Evolutionary conservation across 805 yeast genomes (phyloP), one percentile per base, ranked within the genome.

Genomic region (Zygosaccharomyces bisporus): DNA sequence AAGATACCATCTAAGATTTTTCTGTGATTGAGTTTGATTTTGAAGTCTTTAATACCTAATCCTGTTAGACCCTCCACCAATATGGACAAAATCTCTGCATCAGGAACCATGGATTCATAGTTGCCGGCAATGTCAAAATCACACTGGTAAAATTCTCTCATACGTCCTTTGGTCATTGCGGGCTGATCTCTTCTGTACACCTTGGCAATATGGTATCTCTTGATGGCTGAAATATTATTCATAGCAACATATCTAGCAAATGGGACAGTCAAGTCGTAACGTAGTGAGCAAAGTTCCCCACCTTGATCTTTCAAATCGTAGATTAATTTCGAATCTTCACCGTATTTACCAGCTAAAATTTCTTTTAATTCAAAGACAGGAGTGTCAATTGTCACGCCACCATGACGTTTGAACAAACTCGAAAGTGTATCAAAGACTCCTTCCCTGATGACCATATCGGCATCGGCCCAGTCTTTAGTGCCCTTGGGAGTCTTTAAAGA

Each of bases 181-280:
- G 99, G 99, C 70, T 93, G 99, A 66, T 93, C 99, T 70, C 99
- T 85, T 73, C 99, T 82, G 71, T 93, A 93, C 43, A 93, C 99
- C 67, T 93, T 93, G 56, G 99, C 99, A 53, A 93, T 87, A 70
- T 93, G 99, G 66, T 81, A 93, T 63, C 99, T 78, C 71, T 93
- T 93, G 68, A 93, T 91, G 61, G 74, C 79, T 56, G 87, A 83
- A 49, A 93, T 79, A 58, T 86, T 88, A 72, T 93, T 93, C 87
- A 88, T 86, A 14, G 99, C 99, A 44, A 91, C 95, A 60, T 77
- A 93, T 63, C 99, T 79, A 10, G 99, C 99, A 71, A 93, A 93
- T 44, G 99, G 99, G 33, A 93, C 99, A 0, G 99, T 93, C 66
- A 93, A 76, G 66, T 93, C 99, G 64, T 93, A 93, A 68, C 99